Evolutionary conservation across 108 stramenopile species (phyloP), one percentile per base, ranked within the genome.

Genomic region (Pseudonitzschia multiseries): DNA sequence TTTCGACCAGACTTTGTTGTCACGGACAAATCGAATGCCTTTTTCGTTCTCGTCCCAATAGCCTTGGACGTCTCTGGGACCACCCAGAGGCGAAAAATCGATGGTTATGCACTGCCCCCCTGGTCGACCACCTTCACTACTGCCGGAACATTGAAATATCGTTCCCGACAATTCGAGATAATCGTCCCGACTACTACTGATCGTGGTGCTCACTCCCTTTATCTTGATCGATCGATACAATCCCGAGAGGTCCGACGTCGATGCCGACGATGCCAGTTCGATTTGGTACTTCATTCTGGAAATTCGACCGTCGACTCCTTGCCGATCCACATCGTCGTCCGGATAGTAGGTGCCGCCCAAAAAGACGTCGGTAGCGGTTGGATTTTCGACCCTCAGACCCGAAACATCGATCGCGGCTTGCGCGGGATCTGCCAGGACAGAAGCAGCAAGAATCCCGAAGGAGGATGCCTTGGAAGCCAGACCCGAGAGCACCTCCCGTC

Each of bases 41-140:
- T 14, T n/a, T 62, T 62, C 61, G 36, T 13, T 33, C 3, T 31
- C 61, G 32, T 79, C 79, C 78, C 71, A 83, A 20, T 68, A 65
- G 14, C 83, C 86, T 59, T 72, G 65, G 12, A 82, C 51, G 66
- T 81, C 76, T 57, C 64, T 69, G 24, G 88, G 88, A 13, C 88
- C 88, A 26, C 88, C 86, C 54, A 86, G 83, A 68, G 84, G 82
- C 28, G 82, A 70, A 67, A 87, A 89, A 70, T 89, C 88, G 4
- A 89, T 77, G 21, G 67, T 68, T 29, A 84, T 83, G 21, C 72
- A 32, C 77, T 79, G 62, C 75, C 60, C 32, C 75, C 71, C 63
- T 73, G 81, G 42, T 73, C 77, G 18, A 32, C 18, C 46, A 77
- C 21, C 17, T 33, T 78, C 76, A 15, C 14, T 27, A 18, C 46